Percentiles rank a stretch among this genome's conserved stretches.
Conservation (phyloP, 225 moss, liverwort and hornwort species). For the Physcomitrellopsis africana region DNA sequence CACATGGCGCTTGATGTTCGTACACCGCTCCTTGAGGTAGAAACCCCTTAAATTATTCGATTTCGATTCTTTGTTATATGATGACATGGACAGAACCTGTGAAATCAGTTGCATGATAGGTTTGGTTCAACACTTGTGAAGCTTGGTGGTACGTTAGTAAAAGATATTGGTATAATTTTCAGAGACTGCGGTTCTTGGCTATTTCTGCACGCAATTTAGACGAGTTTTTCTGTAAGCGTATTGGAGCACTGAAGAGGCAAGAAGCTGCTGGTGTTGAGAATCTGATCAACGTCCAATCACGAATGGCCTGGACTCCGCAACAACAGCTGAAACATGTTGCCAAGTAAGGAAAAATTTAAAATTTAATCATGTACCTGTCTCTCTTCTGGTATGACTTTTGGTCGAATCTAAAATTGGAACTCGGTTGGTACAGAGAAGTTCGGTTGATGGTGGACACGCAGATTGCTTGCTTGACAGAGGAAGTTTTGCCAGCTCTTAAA, state of each 20-base stretch:
- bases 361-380: neutral
- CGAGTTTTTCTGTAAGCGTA: conserved; percentile 63
- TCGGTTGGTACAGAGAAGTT: conserved; percentile 46
- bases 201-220: conserved; percentile 61
- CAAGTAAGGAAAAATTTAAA: conserved; percentile 24
- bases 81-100: too few species aligned
- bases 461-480: conserved; percentile 51
- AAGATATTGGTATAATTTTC: conserved; percentile 20
- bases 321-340: conserved; percentile 62
- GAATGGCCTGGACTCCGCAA: conserved; percentile 57
- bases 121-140: neutral
- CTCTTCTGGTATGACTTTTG: neutral
- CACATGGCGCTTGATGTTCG: conserved; percentile 61
- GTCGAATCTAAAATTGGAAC: neutral
- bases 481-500: conserved; percentile 56
- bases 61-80: too few species aligned
- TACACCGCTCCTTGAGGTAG: conserved; percentile 62
- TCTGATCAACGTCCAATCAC: conserved; percentile 45
- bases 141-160: neutral
- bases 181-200: conserved; percentile 57
- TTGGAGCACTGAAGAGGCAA: conserved; percentile 65
- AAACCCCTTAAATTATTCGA: neutral
- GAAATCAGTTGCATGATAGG: neutral
- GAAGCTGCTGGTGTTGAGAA: conserved; percentile 66
- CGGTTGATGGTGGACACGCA: conserved; percentile 67